Evolutionary conservation across 176 grass and related monocot species (phyloP).

Genomic region (Secale cereale): DNA sequence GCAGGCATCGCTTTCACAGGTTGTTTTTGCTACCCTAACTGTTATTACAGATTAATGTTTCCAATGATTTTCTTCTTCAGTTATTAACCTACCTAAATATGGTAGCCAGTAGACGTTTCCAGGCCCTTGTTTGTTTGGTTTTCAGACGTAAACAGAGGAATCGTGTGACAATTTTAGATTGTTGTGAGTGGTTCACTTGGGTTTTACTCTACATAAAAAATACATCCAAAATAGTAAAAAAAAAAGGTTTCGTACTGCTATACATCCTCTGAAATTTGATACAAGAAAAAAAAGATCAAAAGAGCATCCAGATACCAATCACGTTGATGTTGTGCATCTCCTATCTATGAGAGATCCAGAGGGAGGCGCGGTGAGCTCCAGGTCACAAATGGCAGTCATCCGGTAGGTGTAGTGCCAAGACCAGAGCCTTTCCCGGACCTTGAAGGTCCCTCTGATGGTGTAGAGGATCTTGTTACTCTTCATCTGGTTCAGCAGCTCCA

Average conservation of each 20-base stretch:
- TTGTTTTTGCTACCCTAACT: not conserved
- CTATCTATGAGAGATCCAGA: conserved; percentile 63
- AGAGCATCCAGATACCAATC: not conserved
- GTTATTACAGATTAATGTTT: not conserved
- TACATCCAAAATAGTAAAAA: not conserved
- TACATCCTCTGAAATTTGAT: not conserved
- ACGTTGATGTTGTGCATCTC: conserved; percentile 66
- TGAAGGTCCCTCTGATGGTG: conserved; percentile 63
- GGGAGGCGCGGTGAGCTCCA: conserved; percentile 81
- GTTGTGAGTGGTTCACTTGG: too few species aligned
- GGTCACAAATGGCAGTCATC: conserved; percentile 56
- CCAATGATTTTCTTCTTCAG: not conserved
- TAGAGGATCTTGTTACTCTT: conserved; percentile 64
- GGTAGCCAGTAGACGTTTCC: not conserved
- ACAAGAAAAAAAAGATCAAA: conserved; percentile 2
- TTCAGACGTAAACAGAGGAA: not conserved
- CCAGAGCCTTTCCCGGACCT: conserved; percentile 66
- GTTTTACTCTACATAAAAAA: too few species aligned
- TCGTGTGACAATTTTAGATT: too few species aligned
- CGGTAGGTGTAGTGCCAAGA: conserved; percentile 62
- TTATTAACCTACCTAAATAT: not conserved
- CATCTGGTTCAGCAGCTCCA: conserved; percentile 68
- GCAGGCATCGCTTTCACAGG: not conserved
- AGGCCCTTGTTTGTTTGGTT: not conserved
- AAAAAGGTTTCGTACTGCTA: conserved; percentile 8